A percentile compares a stretch with the other conserved stretches of the same genome.
Conservation (phyloP, 306 rosid genomes). For the Cucumis melo region DNA sequence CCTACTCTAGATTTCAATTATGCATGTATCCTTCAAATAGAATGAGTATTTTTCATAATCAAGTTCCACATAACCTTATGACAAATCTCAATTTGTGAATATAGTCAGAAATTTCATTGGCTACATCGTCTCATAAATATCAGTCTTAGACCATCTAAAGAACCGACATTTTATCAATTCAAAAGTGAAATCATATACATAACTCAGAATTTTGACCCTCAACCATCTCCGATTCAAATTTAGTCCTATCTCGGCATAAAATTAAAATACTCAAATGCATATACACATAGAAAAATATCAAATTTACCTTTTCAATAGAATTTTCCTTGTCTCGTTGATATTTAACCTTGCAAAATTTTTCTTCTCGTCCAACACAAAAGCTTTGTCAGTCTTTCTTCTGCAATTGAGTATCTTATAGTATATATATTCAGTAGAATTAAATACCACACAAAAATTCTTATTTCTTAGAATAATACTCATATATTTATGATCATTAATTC, state of each 20-base stretch:
- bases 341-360: conserved; percentile 86
- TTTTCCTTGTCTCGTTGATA: conserved; percentile 58
- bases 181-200: not conserved
- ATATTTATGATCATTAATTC: not conserved
- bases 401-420: conserved; percentile 69
- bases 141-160: not conserved
- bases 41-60: too few relatives aligned
- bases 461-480: not conserved
- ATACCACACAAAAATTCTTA: not conserved
- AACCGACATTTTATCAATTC: not conserved
- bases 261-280: not conserved
- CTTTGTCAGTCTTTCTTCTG: conserved; percentile 83
- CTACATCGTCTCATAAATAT: not conserved
- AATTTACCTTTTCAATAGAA: conserved; percentile 56
- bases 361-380: conserved; percentile 68
- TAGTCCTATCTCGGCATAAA: not conserved
- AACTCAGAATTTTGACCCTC: not conserved
- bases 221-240: not conserved
- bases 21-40: not conserved
- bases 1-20: not conserved
- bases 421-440: conserved; percentile 17
- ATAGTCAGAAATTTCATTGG: not conserved
- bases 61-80: too few relatives aligned
- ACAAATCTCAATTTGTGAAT: not conserved
- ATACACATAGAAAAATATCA: not conserved